phyloP scores from a whole-genome alignment of 345 rosid genomes.

The Mercurialis annua region DNA sequence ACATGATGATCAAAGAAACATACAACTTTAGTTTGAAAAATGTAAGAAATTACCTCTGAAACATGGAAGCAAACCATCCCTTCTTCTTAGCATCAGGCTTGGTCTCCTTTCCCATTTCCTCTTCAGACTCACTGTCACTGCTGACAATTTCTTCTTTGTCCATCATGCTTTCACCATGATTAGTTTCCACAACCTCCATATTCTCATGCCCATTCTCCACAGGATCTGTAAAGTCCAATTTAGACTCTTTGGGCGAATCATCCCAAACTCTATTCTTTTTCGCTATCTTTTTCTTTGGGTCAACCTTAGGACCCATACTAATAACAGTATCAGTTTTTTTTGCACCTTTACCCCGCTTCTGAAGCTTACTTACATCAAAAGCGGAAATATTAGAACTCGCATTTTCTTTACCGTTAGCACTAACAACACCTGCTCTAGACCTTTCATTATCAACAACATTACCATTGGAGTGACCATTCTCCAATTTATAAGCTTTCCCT shows the following conservation, averaged over 20 bases:
- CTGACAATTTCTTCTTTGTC: constrained; percentile 84
- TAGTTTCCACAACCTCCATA: constrained; percentile 62
- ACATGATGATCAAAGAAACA: neutral
- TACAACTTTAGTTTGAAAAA: neutral
- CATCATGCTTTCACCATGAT: constrained; percentile 98
- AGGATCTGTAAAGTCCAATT: constrained; percentile 84
- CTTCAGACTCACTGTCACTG: constrained; percentile 84
- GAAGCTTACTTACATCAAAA: constrained; percentile 88
- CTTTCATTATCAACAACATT: constrained; percentile 36
- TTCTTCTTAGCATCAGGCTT: constrained; percentile 73
- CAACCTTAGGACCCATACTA: constrained; percentile 66
- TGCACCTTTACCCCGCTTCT: constrained; percentile 83
- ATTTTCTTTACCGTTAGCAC: constrained; percentile 80
- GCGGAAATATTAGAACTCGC: constrained; percentile 60
- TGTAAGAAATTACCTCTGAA: constrained; percentile 64
- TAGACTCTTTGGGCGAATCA: constrained; percentile 62
- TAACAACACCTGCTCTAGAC: constrained; percentile 48
- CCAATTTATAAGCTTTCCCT: constrained; percentile 42
- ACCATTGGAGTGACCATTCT: constrained; percentile 63
- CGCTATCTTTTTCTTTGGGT: constrained; percentile 69
- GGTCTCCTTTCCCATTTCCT: constrained; percentile 48
- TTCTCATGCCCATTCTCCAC: constrained; percentile 50
- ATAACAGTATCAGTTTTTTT: constrained; percentile 76
- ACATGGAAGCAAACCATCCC: constrained; percentile 96
- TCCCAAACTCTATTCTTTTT: constrained; percentile 97